Evolutionary conservation across 768 basidiomycete genomes (phyloP).

Genomic region (Symmetrospora coprosmae): DNA sequence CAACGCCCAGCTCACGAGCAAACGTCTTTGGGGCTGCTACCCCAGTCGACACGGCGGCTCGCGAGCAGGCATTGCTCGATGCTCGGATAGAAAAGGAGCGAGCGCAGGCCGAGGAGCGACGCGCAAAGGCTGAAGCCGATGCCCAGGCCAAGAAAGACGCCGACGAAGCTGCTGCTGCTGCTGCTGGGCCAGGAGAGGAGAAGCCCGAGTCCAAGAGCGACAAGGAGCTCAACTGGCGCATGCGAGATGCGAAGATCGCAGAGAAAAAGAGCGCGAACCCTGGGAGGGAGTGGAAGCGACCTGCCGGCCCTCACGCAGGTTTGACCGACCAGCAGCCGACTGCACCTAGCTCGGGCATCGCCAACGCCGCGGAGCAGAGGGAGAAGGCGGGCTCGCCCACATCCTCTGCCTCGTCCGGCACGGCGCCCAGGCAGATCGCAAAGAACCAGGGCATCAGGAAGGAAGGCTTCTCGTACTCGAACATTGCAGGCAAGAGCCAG

Average conservation of each 20-base stretch:
- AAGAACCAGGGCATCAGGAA: slow-evolving; percentile 9
- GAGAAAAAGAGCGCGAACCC: slow-evolving; percentile 16
- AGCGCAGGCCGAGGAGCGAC: slow-evolving; percentile 32
- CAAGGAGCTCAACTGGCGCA: slow-evolving; percentile 39
- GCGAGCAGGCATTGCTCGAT: slow-evolving; percentile 42
- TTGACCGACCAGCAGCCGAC: slow-evolving; percentile 1
- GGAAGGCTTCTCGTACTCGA: slow-evolving; percentile 18
- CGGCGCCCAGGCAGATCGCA: not conserved
- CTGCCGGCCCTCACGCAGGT: not conserved
- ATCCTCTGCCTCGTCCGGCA: not conserved
- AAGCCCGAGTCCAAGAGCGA: slow-evolving; percentile 59
- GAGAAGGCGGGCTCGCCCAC: no score
- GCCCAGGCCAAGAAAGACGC: slow-evolving; percentile 23
- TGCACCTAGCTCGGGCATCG: not conserved
- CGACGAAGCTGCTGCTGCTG: slow-evolving; percentile 76
- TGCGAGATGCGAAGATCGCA: slow-evolving; percentile 12
- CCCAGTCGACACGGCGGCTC: slow-evolving; percentile 66
- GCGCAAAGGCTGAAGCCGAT: slow-evolving; percentile 31
- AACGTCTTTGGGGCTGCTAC: slow-evolving; percentile 84
- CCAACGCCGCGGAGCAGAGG: slow-evolving; percentile 4
- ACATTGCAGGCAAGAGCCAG: not conserved
- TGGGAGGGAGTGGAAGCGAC: slow-evolving; percentile 16
- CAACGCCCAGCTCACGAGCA: no score
- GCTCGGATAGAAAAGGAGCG: slow-evolving; percentile 21
- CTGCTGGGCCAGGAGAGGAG: slow-evolving; percentile 57